Percentiles rank a stretch among this genome's conserved stretches.
Conservation (phyloP, 208 protist species). For the Phytomonas francai region DNA sequence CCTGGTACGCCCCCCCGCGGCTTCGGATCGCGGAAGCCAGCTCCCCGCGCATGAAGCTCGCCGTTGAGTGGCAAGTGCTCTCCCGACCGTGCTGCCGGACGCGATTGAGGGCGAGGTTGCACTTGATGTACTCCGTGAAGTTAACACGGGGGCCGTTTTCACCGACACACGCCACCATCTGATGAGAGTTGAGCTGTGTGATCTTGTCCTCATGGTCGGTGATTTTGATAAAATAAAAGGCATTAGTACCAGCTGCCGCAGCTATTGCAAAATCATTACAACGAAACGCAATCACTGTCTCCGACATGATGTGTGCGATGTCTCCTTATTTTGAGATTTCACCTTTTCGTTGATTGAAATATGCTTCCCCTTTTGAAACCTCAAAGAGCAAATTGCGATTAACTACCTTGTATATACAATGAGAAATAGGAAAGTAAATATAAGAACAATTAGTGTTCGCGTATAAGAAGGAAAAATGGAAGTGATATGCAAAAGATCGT, state of each 20-base stretch:
- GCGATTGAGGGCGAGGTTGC: conserved; percentile 82
- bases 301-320: conserved; percentile 54
- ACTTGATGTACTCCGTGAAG: conserved; percentile 92
- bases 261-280: conserved; percentile 84
- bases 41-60: conserved; percentile 82
- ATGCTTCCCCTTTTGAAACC: too few relatives aligned
- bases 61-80: conserved; percentile 71
- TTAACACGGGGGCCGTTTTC: conserved; percentile 88
- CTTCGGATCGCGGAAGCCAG: conserved; percentile 84
- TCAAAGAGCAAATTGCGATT: too few relatives aligned
- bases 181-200: conserved; percentile 74
- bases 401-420: too few relatives aligned
- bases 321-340: too few relatives aligned
- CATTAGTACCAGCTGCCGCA: conserved; percentile 71
- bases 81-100: conserved; percentile 78
- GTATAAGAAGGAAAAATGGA: too few relatives aligned
- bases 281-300: conserved; percentile 84
- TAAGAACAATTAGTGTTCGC: too few relatives aligned
- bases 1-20: conserved; percentile 75
- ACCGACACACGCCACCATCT: conserved; percentile 84
- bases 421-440: too few relatives aligned
- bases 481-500: too few relatives aligned
- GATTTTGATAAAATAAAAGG: conserved; percentile 91
- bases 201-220: conserved; percentile 92
- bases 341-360: too few relatives aligned